These are phyloP conservation scores for Talaromyces rugulosus DNA, from an alignment of 2,329 filamentous ascomycete genomes.

Conservation along the genomic window DNA sequence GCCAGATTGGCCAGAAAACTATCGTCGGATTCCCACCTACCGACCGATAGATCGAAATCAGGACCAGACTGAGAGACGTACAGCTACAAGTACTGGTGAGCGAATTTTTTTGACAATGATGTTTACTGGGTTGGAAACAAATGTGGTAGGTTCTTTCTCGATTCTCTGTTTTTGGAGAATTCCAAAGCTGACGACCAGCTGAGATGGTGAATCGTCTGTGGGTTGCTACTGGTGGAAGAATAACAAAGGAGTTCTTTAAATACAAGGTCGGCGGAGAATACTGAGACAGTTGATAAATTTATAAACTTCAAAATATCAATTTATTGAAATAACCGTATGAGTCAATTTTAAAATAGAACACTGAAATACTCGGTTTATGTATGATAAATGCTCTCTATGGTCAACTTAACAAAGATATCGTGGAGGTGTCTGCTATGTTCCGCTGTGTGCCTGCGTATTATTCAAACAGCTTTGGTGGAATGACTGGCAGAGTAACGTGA, in stretches of 20 bases:
- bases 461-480: conserved; percentile 27
- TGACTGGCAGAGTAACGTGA: conserved; percentile 47
- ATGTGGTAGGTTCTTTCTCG: conserved; percentile 30
- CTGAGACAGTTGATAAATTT: conserved; percentile 19
- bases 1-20: conserved; percentile 44
- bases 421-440: no score
- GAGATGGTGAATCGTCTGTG: conserved; percentile 41
- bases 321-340: background rate
- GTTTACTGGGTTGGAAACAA: conserved; percentile 46
- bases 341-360: background rate
- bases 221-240: conserved; percentile 47
- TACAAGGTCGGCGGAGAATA: conserved; percentile 55
- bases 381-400: background rate
- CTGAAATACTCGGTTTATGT: background rate
- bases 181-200: background rate
- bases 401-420: background rate
- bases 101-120: conserved; percentile 47
- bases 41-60: conserved; percentile 44
- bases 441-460: background rate
- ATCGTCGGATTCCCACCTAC: conserved; percentile 46
- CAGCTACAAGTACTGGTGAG: conserved; percentile 43
- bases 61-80: conserved; percentile 39
- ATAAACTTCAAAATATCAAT: background rate
- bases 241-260: conserved; percentile 47
- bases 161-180: conserved; percentile 4